These are phyloP conservation scores for Ciborinia camelliae DNA, from an alignment of 2,329 filamentous ascomycete species.

Conservation along the genomic window DNA sequence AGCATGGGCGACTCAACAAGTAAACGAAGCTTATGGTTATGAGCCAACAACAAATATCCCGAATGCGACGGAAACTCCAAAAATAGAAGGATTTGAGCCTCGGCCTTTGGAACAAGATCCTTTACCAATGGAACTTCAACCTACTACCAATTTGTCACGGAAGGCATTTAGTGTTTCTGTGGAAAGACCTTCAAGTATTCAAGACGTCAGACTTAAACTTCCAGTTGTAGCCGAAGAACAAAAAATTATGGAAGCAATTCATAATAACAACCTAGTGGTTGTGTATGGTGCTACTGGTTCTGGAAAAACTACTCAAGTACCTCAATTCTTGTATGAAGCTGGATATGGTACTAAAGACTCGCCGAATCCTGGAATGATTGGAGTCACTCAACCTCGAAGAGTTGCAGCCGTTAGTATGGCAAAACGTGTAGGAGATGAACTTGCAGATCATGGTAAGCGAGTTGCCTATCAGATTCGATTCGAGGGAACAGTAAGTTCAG, in stretches of 20 bases:
- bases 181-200: conserved; percentile 66
- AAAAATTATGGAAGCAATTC: conserved; percentile 95
- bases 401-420: conserved; percentile 97
- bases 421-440: conserved; percentile 80
- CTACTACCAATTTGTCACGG: conserved; percentile 55
- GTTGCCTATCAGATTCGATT: conserved; percentile 96
- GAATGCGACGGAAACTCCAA: conserved; percentile 45
- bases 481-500: conserved; percentile 73
- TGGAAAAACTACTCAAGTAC: conserved; percentile 95
- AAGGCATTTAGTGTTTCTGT: conserved; percentile 77
- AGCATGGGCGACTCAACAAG: conserved; percentile 81
- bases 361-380: conserved; percentile 86
- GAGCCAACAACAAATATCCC: conserved; percentile 43
- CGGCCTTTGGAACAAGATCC: conserved; percentile 68
- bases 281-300: conserved; percentile 94
- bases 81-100: conserved; percentile 60
- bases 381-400: conserved; percentile 88
- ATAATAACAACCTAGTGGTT: conserved; percentile 85
- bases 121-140: conserved; percentile 62
- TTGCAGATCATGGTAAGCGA: conserved; percentile 70
- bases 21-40: conserved; percentile 77
- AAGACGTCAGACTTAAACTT: conserved; percentile 72
- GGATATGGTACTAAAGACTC: conserved; percentile 79
- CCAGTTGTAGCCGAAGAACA: conserved; percentile 95
- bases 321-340: conserved; percentile 92